Conservation (phyloP, 2,329 filamentous ascomycete species). For the Fusarium duplospermum region DNA sequence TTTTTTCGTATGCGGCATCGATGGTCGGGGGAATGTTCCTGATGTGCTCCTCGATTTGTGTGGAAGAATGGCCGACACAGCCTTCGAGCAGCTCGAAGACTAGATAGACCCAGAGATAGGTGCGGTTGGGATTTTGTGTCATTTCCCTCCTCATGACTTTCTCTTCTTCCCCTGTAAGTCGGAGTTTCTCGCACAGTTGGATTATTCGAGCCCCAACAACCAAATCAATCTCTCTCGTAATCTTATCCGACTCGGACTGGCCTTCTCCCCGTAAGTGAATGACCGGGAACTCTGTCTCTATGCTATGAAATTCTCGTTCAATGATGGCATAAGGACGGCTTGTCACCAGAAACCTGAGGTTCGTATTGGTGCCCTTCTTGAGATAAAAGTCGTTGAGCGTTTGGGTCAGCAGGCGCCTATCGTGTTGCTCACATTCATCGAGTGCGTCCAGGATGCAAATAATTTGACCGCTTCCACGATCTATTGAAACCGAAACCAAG, state of each 20-base stretch:
- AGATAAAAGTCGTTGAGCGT: conserved; percentile 1
- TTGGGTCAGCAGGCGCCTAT: conserved; percentile 34
- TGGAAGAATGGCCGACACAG: conserved; percentile 5
- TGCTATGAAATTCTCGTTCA: conserved; percentile 35
- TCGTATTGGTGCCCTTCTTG: neutral
- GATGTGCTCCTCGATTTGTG: conserved; percentile 20
- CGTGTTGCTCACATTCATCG: neutral
- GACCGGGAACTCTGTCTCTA: conserved; percentile 39
- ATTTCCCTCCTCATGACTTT: neutral
- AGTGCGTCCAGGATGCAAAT: conserved; percentile 16
- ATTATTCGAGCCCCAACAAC: neutral
- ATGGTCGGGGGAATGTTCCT: conserved; percentile 45
- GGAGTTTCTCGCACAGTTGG: neutral
- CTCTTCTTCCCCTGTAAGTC: rapidly evolving
- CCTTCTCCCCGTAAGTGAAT: conserved; percentile 52
- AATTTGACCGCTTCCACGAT: conserved; percentile 38
- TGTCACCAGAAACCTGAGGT: conserved; percentile 52
- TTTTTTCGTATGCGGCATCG: conserved; percentile 46
- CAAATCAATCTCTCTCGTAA: neutral
- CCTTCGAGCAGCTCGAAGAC: conserved; percentile 47
- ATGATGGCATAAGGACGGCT: conserved; percentile 50
- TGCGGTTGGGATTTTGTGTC: conserved; percentile 44
- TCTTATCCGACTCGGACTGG: conserved; percentile 44
- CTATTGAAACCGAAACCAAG: neutral
- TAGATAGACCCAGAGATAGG: conserved; percentile 54